Evolutionary conservation across 2,329 filamentous ascomycete species (phyloP).

Genomic region (Ophiostoma quercus): DNA sequence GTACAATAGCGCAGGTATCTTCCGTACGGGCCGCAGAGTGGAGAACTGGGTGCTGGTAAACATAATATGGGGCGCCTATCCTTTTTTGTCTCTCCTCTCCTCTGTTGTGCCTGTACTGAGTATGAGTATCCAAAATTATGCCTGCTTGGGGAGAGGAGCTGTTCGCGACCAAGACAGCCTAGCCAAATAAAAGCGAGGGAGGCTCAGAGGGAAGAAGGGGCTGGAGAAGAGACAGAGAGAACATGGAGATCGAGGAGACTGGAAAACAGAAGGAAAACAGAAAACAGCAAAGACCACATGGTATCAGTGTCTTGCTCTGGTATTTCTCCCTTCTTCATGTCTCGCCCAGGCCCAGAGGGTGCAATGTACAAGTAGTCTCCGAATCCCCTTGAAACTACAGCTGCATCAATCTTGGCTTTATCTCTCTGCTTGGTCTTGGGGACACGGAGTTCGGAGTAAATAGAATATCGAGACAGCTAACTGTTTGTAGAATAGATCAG

Average conservation of each 20-base stretch:
- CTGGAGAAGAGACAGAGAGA: not conserved
- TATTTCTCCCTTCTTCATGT: not conserved
- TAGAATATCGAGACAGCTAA: not conserved
- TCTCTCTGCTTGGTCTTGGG: not conserved
- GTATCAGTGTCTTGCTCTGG: not conserved
- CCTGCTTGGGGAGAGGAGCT: not conserved
- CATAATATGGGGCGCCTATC: slow-evolving; percentile 6
- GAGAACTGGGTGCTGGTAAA: not conserved
- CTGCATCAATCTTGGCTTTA: slow-evolving; percentile 1
- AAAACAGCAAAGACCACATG: not conserved
- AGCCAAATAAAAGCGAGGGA: not conserved
- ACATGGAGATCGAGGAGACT: not conserved
- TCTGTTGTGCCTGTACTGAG: not conserved
- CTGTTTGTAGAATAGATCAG: not conserved
- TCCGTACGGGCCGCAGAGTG: slow-evolving; percentile 12
- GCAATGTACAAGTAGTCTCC: not conserved
- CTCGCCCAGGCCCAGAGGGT: not conserved
- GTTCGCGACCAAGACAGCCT: not conserved
- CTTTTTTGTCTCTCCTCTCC: not conserved
- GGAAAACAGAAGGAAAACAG: not conserved
- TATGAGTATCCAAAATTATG: not conserved
- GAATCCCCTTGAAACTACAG: slow-evolving; percentile 2
- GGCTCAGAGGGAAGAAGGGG: not conserved
- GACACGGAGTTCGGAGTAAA: not conserved
- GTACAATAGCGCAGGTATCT: slow-evolving; percentile 14